These are phyloP conservation scores for Coemansia sp. DNA, from an alignment of 192 early-diverging fungal genomes.

Conservation along the genomic window DNA sequence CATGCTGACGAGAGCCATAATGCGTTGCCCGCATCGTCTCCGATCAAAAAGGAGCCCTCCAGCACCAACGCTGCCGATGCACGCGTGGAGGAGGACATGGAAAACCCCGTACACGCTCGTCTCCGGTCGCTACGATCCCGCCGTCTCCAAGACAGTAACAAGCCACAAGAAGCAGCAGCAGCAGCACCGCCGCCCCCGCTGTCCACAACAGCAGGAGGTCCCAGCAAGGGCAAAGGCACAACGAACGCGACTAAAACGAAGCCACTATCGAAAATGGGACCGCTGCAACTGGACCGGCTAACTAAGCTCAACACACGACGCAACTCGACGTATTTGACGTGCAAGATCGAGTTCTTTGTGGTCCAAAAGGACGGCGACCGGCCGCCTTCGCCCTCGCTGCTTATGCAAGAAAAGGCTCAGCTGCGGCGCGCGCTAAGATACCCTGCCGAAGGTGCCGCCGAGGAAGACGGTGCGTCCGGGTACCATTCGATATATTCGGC, in stretches of 20 bases:
- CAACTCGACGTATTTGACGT: conserved; percentile 52
- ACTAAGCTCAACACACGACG: conserved; percentile 53
- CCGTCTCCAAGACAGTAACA: conserved; percentile 12
- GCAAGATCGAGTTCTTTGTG: conserved; percentile 30
- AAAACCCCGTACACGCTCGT: conserved; percentile 20
- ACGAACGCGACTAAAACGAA: conserved; percentile 2
- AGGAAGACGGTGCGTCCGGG: neutral
- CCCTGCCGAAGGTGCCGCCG: neutral
- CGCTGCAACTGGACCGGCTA: conserved; percentile 49
- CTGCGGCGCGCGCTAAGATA: conserved; percentile 8
- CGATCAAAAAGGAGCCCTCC: neutral
- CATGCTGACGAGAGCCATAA: neutral
- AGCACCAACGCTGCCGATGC: neutral
- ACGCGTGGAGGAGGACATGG: conserved; percentile 7
- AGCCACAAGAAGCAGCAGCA: too few relatives aligned
- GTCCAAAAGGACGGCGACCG: conserved; percentile 26
- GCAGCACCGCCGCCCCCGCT: neutral
- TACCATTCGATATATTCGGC: conserved; percentile 32
- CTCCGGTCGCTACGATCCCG: conserved; percentile 36
- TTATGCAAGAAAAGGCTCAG: conserved; percentile 41
- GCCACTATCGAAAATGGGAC: conserved; percentile 36
- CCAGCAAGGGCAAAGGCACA: neutral
- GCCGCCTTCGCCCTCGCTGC: conserved; percentile 40
- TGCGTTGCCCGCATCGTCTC: neutral
- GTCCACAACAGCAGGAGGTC: neutral